Evolutionary conservation across 2,329 filamentous ascomycete species (phyloP).

Genomic region (Lizonia empirigonia): DNA sequence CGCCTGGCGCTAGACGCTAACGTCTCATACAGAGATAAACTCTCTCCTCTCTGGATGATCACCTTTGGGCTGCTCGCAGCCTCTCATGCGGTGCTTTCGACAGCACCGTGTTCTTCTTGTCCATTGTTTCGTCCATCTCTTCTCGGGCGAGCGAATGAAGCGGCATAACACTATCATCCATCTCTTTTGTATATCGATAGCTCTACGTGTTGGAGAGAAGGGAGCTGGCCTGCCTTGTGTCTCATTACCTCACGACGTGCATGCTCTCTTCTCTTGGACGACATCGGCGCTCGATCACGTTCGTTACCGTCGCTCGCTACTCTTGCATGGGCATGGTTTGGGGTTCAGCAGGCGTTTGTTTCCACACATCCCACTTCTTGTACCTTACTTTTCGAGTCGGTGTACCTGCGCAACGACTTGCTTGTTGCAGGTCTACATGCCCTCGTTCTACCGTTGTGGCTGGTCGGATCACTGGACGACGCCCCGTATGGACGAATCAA

Average conservation of each 20-base stretch:
- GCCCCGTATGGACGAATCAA: slow-evolving; percentile 4
- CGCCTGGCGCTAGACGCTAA: slow-evolving; percentile 30
- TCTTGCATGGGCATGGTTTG: slow-evolving; percentile 14
- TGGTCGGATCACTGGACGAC: neutral
- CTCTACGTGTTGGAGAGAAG: slow-evolving; percentile 36
- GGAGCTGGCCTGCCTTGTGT: slow-evolving; percentile 41
- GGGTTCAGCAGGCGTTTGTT: slow-evolving; percentile 19
- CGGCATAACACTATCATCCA: slow-evolving; percentile 24
- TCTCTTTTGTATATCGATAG: slow-evolving; percentile 28
- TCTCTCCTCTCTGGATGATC: neutral
- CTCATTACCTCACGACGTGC: slow-evolving; percentile 37
- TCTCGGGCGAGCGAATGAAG: slow-evolving; percentile 25
- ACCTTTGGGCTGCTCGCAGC: slow-evolving; percentile 2
- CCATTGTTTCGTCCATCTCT: slow-evolving; percentile 23
- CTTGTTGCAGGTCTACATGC: slow-evolving; percentile 7
- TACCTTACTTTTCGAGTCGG: slow-evolving; percentile 27
- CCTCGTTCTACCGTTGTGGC: slow-evolving; percentile 2
- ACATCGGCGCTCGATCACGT: slow-evolving; percentile 8
- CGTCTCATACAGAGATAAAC: slow-evolving; percentile 37
- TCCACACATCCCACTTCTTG: slow-evolving; percentile 25
- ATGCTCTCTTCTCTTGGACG: slow-evolving; percentile 25
- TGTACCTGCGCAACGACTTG: slow-evolving; percentile 10
- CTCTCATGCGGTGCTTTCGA: neutral
- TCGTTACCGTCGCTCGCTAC: slow-evolving; percentile 16
- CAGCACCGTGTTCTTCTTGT: slow-evolving; percentile 23